Conservation (phyloP, 2,329 filamentous ascomycete genomes). For the Madurella fahalii region DNA sequence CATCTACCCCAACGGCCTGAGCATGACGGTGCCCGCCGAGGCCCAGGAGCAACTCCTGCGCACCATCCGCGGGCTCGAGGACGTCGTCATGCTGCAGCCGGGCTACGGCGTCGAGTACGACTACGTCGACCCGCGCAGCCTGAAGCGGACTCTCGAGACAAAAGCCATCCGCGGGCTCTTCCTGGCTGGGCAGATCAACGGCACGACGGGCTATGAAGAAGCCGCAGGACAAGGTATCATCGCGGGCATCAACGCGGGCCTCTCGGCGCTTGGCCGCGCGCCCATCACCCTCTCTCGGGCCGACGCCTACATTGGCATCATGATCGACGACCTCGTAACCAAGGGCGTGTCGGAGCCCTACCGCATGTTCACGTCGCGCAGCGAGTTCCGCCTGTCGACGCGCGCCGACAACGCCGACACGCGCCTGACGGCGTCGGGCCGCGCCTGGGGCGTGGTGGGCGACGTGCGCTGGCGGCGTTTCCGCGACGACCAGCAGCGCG, state of each 20-base stretch:
- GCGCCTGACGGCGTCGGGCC: constrained; percentile 75
- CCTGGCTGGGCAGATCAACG: constrained; percentile 95
- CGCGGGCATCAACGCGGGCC: constrained; percentile 89
- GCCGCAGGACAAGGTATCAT: constrained; percentile 90
- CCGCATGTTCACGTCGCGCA: constrained; percentile 95
- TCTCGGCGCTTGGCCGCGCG: constrained; percentile 63
- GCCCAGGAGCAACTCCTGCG: constrained; percentile 82
- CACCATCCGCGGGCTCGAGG: constrained; percentile 82
- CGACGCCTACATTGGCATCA: constrained; percentile 95
- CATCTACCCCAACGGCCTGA: constrained; percentile 94
- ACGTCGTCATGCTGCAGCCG: constrained; percentile 86
- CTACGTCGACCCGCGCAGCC: constrained; percentile 88
- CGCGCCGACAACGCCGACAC: constrained; percentile 92
- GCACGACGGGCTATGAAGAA: constrained; percentile 97
- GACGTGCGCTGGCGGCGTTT: constrained; percentile 73
- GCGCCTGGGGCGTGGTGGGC: constrained; percentile 71
- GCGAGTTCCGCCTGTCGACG: constrained; percentile 89
- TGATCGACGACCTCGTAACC: constrained; percentile 96
- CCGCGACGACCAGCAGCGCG: constrained; percentile 59
- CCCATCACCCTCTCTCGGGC: constrained; percentile 69
- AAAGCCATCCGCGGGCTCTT: constrained; percentile 87
- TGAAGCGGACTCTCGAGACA: constrained; percentile 87
- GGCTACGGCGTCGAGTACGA: constrained; percentile 98
- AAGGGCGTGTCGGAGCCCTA: constrained; percentile 97
- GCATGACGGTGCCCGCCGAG: constrained; percentile 90